Evolutionary conservation across 768 basidiomycete genomes (phyloP), one percentile per base, ranked within the genome.

Genomic region (Boletus rufocinnamomeus): DNA sequence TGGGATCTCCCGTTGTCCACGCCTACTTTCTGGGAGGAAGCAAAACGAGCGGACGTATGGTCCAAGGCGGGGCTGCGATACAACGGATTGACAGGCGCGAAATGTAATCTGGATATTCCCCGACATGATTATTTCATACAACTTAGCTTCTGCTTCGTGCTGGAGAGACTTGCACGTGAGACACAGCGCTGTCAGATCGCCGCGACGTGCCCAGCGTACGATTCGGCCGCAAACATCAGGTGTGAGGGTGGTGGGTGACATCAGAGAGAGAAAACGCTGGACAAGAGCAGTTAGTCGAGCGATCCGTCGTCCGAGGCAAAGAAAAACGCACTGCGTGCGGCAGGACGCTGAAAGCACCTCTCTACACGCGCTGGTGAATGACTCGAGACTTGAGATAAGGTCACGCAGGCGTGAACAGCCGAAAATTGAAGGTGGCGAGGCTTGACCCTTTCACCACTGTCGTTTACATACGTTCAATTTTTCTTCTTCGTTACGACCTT

Each of bases 121-220:
- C 48, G 82, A 74, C 59, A 72, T 64, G 56, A 83, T 54, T 25
- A 66, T 56, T 23, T 75, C 69, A 68, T 85, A 86, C 40, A 86
- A 66, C 58, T 63, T 72, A 19, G 70, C 61, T 63, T 84, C 82
- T 35, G 84, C 81, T 52, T 77, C 77, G 51, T 68, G 72, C 57
- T 82, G 81, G 51, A 85, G 70, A 11, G 76, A 64, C 68, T 78
- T 83, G 66, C 69, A 81, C 8, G 79, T 77, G 49, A 74, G 69
- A 62, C 77, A 78, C 46, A 86, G 75, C 11, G 76, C 67, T 0
- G 69, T 56, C 27, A 84, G 76, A 57, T 83, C 80, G 6, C 66
- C 66, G 46, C 66, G 60, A 23, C 67, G 60, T 8, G 72, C 60
- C 62, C 75, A 75, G 30, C 71, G 72, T 10, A 76, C 77, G 57